Evolutionary conservation across 1,284 basidiomycete species (phyloP).

Genomic region (Ustilago hordei): DNA sequence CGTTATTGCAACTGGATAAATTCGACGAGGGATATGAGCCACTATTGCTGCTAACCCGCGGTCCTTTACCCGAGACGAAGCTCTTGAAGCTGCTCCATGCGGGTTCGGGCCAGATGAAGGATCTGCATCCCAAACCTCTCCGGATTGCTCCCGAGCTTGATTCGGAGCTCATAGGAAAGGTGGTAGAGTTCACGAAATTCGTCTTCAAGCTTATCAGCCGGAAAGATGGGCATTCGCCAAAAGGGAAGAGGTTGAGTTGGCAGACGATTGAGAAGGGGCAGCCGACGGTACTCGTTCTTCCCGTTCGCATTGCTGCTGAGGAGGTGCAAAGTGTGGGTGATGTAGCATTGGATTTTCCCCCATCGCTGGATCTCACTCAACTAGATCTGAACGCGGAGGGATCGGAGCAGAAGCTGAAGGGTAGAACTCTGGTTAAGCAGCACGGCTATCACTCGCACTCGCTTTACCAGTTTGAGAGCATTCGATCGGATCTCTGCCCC

Average conservation of each 20-base stretch:
- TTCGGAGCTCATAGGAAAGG: slow-evolving; percentile 6
- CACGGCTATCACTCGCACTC: slow-evolving; percentile 21
- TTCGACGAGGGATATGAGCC: slow-evolving; percentile 20
- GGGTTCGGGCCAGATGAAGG: slow-evolving; percentile 3
- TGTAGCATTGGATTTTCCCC: slow-evolving; percentile 17
- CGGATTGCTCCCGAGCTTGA: not conserved
- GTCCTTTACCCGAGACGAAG: slow-evolving; percentile 20
- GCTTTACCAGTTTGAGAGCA: slow-evolving; percentile 12
- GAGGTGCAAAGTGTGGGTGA: slow-evolving; percentile 6
- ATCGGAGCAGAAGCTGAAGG: not conserved
- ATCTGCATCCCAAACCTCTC: slow-evolving; percentile 5
- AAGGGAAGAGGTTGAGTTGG: not conserved
- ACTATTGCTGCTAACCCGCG: slow-evolving; percentile 28
- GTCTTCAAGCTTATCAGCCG: slow-evolving; percentile 18
- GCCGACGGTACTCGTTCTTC: slow-evolving; percentile 24
- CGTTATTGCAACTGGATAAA: slow-evolving; percentile 22
- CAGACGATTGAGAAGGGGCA: slow-evolving; percentile 4
- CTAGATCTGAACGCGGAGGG: slow-evolving; percentile 1
- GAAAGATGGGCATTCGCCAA: not conserved
- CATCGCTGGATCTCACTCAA: not conserved
- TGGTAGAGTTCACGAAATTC: slow-evolving; percentile 18
- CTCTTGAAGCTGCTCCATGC: slow-evolving; percentile 17
- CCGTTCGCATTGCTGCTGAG: slow-evolving; percentile 10
- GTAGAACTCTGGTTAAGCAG: slow-evolving; percentile 18
- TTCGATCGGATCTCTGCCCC: slow-evolving; percentile 12